phyloP scores from a whole-genome alignment of 768 basidiomycete species.

The Coprinellus micaceus region DNA sequence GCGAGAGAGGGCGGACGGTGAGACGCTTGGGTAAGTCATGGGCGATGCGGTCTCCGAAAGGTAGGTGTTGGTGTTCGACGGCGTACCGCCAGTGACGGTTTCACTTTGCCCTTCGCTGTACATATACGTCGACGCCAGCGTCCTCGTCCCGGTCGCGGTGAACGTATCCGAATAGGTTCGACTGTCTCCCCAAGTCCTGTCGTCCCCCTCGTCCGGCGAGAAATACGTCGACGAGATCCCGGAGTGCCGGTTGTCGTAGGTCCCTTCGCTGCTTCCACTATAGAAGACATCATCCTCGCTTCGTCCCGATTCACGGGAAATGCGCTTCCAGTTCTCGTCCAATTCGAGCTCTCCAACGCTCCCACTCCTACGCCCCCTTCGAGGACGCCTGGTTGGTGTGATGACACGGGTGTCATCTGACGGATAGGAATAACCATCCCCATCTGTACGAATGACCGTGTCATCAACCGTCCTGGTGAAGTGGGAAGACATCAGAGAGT shows the following conservation, averaged over 20 bases:
- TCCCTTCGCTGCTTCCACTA: constrained; percentile 5
- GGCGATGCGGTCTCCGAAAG: constrained; percentile 4
- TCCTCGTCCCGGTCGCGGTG: constrained; percentile 3
- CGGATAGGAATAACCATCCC: constrained; percentile 69
- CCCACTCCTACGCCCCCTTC: constrained; percentile 49
- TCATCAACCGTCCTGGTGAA: constrained; percentile 73
- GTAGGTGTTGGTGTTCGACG: not conserved
- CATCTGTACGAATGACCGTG: constrained; percentile 58
- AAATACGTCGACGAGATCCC: constrained; percentile 34
- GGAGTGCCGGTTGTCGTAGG: not conserved
- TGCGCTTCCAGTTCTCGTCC: constrained; percentile 28
- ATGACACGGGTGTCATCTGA: constrained; percentile 68
- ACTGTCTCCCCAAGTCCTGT: constrained; percentile 4
- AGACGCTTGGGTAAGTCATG: constrained; percentile 36
- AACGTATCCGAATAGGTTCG: constrained; percentile 11
- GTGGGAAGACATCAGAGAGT: constrained; percentile 53
- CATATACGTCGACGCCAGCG: not conserved
- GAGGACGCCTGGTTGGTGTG: constrained; percentile 50
- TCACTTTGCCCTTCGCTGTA: constrained; percentile 4
- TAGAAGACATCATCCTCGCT: constrained; percentile 10
- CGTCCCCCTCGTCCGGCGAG: constrained; percentile 23
- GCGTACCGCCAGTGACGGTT: constrained; percentile 20
- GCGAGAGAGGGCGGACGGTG: constrained; percentile 55
- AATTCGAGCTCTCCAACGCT: constrained; percentile 63
- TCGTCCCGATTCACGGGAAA: constrained; percentile 2